Percentiles rank a stretch among this genome's conserved stretches.
Conservation (phyloP, 2,329 filamentous ascomycete genomes). For the Zymoseptoria brevis region DNA sequence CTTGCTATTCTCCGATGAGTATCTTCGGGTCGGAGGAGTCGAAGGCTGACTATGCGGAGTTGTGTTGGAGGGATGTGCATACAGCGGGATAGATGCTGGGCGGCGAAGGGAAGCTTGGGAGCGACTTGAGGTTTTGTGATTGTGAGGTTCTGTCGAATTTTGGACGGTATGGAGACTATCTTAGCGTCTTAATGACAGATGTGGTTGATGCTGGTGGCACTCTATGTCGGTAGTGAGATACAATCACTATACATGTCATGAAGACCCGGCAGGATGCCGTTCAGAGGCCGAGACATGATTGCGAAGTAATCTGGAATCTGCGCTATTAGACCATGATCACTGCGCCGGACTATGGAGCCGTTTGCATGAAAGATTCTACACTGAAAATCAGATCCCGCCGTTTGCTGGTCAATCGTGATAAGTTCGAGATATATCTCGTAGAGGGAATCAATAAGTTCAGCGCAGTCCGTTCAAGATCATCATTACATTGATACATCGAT, state of each 20-base stretch:
- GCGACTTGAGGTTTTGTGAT: not conserved
- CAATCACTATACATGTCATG: not conserved
- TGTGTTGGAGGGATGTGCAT: too few relatives aligned
- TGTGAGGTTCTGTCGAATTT: not conserved
- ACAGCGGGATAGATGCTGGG: too few relatives aligned
- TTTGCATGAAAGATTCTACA: not conserved
- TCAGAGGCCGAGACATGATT: not conserved
- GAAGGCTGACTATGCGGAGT: not conserved
- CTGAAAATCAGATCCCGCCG: not conserved
- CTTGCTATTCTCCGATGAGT: not conserved
- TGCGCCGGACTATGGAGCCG: not conserved
- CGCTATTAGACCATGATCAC: not conserved
- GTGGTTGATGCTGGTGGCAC: too few relatives aligned
- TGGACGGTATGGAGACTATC: too few relatives aligned
- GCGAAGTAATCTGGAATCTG: not conserved
- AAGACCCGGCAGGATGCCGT: not conserved
- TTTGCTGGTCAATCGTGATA: not conserved
- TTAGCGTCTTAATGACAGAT: too few relatives aligned
- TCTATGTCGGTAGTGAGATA: too few relatives aligned
- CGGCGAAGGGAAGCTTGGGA: not conserved
- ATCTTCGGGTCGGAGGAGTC: not conserved
- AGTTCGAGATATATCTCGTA: not conserved
- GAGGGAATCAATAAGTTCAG: not conserved
- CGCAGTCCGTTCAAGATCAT: not conserved
- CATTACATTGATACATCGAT: not conserved